Conservation (phyloP, 164 flowering plant genomes). For the Berberis vulgaris region DNA sequence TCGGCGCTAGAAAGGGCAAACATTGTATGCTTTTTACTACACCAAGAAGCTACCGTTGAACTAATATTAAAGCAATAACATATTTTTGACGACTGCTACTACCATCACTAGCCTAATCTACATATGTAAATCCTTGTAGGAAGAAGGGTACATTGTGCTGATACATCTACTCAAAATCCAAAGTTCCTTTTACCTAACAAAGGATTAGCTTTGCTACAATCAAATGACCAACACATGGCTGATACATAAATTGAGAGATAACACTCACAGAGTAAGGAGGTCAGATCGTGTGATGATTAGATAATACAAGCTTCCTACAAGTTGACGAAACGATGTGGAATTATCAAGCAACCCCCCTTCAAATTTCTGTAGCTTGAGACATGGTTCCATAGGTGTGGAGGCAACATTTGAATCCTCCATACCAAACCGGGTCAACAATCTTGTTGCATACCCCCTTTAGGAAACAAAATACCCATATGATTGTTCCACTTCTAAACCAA, state of each 20-base stretch:
- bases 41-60: not conserved
- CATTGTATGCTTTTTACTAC: not conserved
- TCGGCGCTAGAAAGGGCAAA: slow-evolving; percentile 11
- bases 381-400: slow-evolving; percentile 3
- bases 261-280: not conserved
- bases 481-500: not conserved
- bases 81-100: not conserved
- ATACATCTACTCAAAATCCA: not conserved
- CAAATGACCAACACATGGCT: slow-evolving; percentile 3
- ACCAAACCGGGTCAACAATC: not conserved
- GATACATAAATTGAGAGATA: slow-evolving; percentile 5
- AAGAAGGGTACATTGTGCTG: not conserved
- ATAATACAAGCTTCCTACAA: slow-evolving; percentile 1
- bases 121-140: not conserved
- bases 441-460: slow-evolving; percentile 2
- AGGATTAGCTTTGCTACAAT: not conserved
- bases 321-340: not conserved
- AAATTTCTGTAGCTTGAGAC: not conserved
- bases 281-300: slow-evolving; percentile 1
- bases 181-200: not conserved
- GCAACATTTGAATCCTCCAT: slow-evolving; percentile 1
- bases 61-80: slow-evolving; percentile 1
- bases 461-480: slow-evolving; percentile 2
- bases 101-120: slow-evolving; percentile 1
- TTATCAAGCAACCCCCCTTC: not conserved